Evolutionary conservation across 345 rosid species (phyloP).

Genomic region (Brassica napus): DNA sequence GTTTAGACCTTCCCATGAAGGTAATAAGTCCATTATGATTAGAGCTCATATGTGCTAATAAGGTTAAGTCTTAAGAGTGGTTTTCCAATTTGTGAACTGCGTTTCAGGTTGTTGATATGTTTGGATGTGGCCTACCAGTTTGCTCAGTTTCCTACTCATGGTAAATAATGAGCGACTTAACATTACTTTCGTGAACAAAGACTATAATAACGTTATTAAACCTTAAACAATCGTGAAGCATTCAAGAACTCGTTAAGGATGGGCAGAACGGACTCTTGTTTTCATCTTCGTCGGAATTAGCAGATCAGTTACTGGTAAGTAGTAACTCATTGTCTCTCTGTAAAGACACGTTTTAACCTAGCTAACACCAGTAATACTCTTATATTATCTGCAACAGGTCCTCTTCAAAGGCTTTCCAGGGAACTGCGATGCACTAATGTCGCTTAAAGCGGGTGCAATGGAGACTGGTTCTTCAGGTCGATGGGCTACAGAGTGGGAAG

Average conservation of each 20-base stretch:
- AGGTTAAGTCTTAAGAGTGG: background rate
- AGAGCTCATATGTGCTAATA: conserved; percentile 7
- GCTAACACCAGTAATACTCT: background rate
- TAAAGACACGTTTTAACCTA: background rate
- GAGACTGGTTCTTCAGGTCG: conserved; percentile 69
- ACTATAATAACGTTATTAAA: background rate
- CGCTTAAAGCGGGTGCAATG: conserved; percentile 63
- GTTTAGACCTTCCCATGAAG: conserved; percentile 98
- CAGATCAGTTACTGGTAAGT: conserved; percentile 75
- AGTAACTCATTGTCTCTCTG: conserved; percentile 15
- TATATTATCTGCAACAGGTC: conserved; percentile 48
- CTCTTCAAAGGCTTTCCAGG: conserved; percentile 84
- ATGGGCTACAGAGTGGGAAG: conserved; percentile 94
- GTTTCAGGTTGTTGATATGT: conserved; percentile 94
- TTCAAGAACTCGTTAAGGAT: conserved; percentile 77
- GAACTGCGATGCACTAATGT: conserved; percentile 55
- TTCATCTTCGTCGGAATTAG: conserved; percentile 93
- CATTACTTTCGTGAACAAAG: conserved; percentile 6
- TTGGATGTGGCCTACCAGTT: conserved; percentile 96
- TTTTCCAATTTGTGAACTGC: background rate
- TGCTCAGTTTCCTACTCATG: conserved; percentile 98
- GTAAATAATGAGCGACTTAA: conserved; percentile 43
- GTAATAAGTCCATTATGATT: conserved; percentile 31
- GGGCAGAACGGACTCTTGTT: conserved; percentile 87
- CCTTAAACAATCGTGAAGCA: conserved; percentile 49